Evolutionary conservation across 495 filamentous ascomycete species (phyloP).

Genomic region (Neurospora sp.): DNA sequence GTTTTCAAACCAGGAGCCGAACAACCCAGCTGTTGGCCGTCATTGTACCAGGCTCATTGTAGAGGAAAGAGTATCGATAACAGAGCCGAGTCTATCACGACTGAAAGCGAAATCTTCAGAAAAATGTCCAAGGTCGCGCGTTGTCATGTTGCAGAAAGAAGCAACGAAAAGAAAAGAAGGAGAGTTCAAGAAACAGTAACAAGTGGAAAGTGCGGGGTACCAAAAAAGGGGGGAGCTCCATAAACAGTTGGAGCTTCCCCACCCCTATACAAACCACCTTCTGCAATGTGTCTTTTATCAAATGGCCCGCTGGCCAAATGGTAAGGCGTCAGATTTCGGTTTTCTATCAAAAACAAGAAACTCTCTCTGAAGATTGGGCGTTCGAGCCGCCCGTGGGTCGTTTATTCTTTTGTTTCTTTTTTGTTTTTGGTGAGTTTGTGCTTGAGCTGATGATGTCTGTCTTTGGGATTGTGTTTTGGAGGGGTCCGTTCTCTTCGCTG

Average conservation of each 20-base stretch:
- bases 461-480: background rate
- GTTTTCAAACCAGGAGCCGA: background rate
- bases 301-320: conserved; percentile 11
- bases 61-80: background rate
- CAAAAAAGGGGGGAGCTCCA: background rate
- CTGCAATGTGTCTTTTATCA: background rate
- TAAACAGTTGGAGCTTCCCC: background rate
- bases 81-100: background rate
- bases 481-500: background rate
- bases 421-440: background rate
- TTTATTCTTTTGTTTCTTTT: background rate
- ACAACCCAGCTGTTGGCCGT: background rate
- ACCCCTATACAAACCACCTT: background rate
- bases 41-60: background rate
- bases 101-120: background rate
- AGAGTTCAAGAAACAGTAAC: background rate
- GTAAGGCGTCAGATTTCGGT: conserved; percentile 18
- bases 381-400: background rate
- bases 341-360: background rate
- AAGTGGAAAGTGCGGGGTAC: background rate
- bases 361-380: background rate
- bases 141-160: no score
- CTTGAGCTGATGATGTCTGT: background rate
- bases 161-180: background rate
- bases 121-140: no score